A percentile compares a stretch with the other conserved stretches of the same genome.
Evolutionary conservation across 2,329 filamentous ascomycete genomes (phyloP).

Genomic region (Beauveria medogensis): DNA sequence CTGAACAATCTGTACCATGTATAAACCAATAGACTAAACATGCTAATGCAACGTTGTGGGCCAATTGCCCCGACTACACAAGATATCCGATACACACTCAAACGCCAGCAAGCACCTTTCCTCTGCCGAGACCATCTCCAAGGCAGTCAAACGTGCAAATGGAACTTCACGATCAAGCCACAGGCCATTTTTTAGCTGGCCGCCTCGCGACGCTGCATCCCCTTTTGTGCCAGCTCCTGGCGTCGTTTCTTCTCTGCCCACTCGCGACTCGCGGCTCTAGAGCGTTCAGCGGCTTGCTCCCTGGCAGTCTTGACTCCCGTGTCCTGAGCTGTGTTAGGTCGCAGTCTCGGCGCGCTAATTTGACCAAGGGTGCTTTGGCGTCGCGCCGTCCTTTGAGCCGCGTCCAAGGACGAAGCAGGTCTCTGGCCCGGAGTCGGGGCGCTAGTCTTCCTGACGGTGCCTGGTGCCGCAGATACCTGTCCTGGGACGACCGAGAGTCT

Average conservation of each 20-base stretch:
- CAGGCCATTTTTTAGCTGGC: neutral
- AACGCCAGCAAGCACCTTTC: neutral
- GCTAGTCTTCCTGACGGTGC: conserved; percentile 13
- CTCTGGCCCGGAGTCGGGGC: neutral
- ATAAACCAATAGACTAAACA: conserved; percentile 3
- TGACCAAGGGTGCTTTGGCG: conserved; percentile 11
- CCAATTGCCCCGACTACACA: conserved; percentile 1
- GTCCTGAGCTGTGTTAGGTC: conserved; percentile 44
- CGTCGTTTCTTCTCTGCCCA: conserved; percentile 53
- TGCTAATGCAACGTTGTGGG: conserved; percentile 10
- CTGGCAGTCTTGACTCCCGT: conserved; percentile 44
- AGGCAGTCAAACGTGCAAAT: neutral
- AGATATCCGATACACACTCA: neutral
- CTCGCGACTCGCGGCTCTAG: conserved; percentile 49
- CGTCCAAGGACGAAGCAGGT: neutral
- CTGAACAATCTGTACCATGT: neutral
- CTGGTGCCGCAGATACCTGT: conserved; percentile 18
- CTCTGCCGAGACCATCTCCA: neutral
- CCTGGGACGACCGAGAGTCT: conserved; percentile 16
- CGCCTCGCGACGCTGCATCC: neutral
- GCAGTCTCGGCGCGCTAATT: conserved; percentile 37
- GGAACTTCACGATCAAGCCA: neutral
- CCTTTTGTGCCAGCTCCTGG: conserved; percentile 24
- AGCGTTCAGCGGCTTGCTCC: conserved; percentile 53
- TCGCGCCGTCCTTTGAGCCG: conserved; percentile 4